These are phyloP conservation scores for Naegleria fowleri DNA, from an alignment of 208 protist genomes.

Conservation along the genomic window DNA sequence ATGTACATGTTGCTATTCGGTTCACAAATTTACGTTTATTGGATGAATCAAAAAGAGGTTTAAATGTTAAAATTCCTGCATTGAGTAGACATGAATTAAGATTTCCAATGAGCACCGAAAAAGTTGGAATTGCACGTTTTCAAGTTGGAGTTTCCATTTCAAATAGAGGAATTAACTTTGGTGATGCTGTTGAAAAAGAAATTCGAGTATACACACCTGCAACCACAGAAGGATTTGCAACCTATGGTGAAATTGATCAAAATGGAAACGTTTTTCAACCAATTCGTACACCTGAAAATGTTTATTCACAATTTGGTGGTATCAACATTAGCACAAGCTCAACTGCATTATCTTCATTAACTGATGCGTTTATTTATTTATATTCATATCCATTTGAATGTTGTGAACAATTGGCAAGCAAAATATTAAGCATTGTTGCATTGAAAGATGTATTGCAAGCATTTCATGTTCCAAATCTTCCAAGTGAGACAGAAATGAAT, in stretches of 20 bases:
- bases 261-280: neutral
- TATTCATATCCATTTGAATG: constrained; percentile 32
- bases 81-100: constrained; percentile 3
- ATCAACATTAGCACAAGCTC: neutral
- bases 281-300: constrained; percentile 28
- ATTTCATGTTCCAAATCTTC: neutral
- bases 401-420: constrained; percentile 10
- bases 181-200: constrained; percentile 26
- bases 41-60: neutral
- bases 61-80: constrained; percentile 10
- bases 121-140: constrained; percentile 15
- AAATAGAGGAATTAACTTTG: neutral
- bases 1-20: constrained; percentile 23
- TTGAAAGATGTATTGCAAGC: neutral
- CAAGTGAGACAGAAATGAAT: neutral
- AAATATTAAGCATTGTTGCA: neutral
- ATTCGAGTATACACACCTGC: constrained; percentile 30
- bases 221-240: constrained; percentile 38
- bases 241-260: constrained; percentile 20
- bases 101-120: neutral
- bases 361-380: constrained; percentile 40
- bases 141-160: constrained; percentile 25
- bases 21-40: constrained; percentile 6
- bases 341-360: constrained; percentile 31
- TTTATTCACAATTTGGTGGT: constrained; percentile 35